Evolutionary conservation across 768 basidiomycete genomes (phyloP).

Genomic region (Russula dissimulans): DNA sequence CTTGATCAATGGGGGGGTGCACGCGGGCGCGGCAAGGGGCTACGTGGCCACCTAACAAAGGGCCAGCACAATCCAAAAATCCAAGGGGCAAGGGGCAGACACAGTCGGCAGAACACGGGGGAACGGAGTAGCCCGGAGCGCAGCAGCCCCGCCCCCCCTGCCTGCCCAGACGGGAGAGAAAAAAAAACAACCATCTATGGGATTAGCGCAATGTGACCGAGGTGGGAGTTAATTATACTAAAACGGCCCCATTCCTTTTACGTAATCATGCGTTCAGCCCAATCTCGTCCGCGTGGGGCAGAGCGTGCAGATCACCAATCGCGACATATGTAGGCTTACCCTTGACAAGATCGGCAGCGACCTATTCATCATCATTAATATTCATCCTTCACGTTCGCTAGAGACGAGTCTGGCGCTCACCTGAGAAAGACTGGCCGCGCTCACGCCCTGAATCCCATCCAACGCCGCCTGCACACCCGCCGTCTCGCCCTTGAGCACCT

Average conservation of each 20-base stretch:
- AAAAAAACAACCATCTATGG: not conserved
- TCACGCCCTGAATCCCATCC: conserved; percentile 60
- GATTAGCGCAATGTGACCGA: not conserved
- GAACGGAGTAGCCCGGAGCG: too few species aligned
- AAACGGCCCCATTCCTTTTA: not conserved
- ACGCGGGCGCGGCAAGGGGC: too few species aligned
- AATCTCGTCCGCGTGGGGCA: conserved; percentile 81
- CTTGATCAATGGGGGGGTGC: too few species aligned
- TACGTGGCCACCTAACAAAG: not conserved
- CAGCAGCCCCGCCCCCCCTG: too few species aligned
- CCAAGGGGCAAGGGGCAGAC: too few species aligned
- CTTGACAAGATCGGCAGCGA: conserved; percentile 55
- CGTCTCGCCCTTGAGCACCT: conserved; percentile 57
- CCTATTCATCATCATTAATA: conserved; percentile 37
- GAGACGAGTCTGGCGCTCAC: conserved; percentile 28
- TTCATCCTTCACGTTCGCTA: not conserved
- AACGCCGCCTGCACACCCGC: conserved; percentile 54
- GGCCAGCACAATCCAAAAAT: too few species aligned
- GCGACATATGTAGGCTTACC: conserved; percentile 81
- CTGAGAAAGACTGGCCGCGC: conserved; percentile 58
- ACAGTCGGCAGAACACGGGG: too few species aligned
- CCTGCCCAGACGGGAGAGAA: not conserved
- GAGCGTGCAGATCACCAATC: conserved; percentile 63
- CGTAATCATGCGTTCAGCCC: conserved; percentile 36
- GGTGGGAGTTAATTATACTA: not conserved